These are phyloP conservation scores for Paxillus involutus DNA, from an alignment of 768 basidiomycete species.

Conservation along the genomic window DNA sequence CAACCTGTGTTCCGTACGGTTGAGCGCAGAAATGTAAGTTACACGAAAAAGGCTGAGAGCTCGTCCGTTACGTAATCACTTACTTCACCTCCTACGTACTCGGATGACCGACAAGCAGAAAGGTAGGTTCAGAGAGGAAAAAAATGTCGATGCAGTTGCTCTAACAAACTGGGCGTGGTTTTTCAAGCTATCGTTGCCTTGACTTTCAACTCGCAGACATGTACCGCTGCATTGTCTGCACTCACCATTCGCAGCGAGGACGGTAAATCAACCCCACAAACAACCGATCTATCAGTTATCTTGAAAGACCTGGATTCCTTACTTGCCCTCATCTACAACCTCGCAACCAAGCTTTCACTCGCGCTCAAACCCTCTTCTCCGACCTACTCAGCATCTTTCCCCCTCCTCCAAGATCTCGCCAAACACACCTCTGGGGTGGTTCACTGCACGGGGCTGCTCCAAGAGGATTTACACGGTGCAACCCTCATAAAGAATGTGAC, in stretches of 20 bases:
- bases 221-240: conserved; percentile 17
- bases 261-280: neutral
- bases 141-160: neutral
- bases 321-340: conserved; percentile 54
- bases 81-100: neutral
- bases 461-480: conserved; percentile 40
- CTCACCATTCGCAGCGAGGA: neutral
- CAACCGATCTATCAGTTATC: conserved; percentile 38
- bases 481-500: conserved; percentile 46
- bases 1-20: too few relatives aligned
- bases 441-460: conserved; percentile 50
- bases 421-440: conserved; percentile 48
- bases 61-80: conserved; percentile 16
- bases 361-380: conserved; percentile 59
- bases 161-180: neutral
- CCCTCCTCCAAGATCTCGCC: conserved; percentile 54
- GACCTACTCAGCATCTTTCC: conserved; percentile 48
- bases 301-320: conserved; percentile 58
- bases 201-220: conserved; percentile 15
- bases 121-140: conserved; percentile 23
- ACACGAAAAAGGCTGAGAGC: neutral
- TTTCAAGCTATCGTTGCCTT: conserved; percentile 13
- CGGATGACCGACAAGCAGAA: conserved; percentile 42
- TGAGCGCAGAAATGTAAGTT: neutral
- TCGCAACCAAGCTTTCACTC: conserved; percentile 62